Base-by-base conservation (phyloP, 495 filamentous ascomycete species). In the Lepidopterella palustris region DNA sequence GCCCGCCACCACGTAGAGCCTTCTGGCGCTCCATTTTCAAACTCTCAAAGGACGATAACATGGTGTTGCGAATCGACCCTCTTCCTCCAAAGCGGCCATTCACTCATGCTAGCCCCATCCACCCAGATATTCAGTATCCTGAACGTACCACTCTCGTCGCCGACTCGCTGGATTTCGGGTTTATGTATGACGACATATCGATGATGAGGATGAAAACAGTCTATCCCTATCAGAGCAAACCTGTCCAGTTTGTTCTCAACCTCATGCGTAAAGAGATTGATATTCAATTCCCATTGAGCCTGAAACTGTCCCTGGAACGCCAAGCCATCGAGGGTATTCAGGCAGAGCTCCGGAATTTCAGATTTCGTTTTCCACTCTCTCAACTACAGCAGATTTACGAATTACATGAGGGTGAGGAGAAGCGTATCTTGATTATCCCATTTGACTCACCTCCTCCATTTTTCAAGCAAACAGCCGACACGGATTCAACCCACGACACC, bases 391-490 rank as follows among this genome's bases (percentile, higher is more conserved):
- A 72, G 2, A 73, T 95, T 0, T 73, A 82, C 59, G 74, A 80
- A 50, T 65, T 77, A 0, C 47, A 64, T 0, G 67, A 76, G 15
- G 49, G 70, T 3, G 39, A 61, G 0, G 65, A 69, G 0, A 72
- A 77, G 29, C 18, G 28, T 29, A 65, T 67, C 0, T 67, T 89
- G 4, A 65, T 90, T 10, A 81, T 90, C 13, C 70, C 80, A 0
- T 68, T 93, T 23, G 75, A 81, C 4, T 80, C 78, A 28, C 84
- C 93, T 4, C 87, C 91, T 0, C 61, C 80, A 2, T 85, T 84
- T 63, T 90, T 79, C 64, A 76, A 80, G 58, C 82, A 83, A 59
- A 69, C 78, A 5, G 64, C 71, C 1, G 66, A 83, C 72, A 15
- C 62, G 77, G 73, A 13, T 71, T 76, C 20, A 76, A 78, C 20